phyloP scores from a whole-genome alignment of 768 basidiomycete species.

The Tephrocybe sp. region DNA sequence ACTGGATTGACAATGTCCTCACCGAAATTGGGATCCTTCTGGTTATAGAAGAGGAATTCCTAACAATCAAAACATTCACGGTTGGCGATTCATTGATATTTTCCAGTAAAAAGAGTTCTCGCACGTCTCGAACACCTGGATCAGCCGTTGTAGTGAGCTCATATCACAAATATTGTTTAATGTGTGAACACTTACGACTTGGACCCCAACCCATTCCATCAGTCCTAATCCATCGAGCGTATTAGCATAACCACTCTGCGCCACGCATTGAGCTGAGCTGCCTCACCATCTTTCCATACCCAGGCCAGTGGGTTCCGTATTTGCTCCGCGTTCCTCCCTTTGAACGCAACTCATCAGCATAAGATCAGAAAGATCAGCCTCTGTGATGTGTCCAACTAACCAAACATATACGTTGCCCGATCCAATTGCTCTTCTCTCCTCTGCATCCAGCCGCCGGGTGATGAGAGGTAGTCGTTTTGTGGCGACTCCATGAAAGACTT shows the following conservation, averaged over 20 bases:
- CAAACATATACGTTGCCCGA: constrained; percentile 86
- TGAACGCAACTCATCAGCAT: not conserved
- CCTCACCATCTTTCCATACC: constrained; percentile 83
- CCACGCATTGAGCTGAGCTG: constrained; percentile 2
- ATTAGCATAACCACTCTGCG: constrained; percentile 5
- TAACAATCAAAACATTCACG: constrained; percentile 23
- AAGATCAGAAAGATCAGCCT: not conserved
- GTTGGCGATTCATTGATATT: constrained; percentile 16
- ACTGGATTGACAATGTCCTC: constrained; percentile 57
- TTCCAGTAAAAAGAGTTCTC: constrained; percentile 28
- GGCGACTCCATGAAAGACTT: constrained; percentile 79
- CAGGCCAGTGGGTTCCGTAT: constrained; percentile 77
- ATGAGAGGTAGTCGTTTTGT: constrained; percentile 69
- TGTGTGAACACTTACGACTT: constrained; percentile 59
- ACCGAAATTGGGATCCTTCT: constrained; percentile 67
- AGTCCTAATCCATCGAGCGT: constrained; percentile 33
- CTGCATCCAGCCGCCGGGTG: constrained; percentile 78
- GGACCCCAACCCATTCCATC: constrained; percentile 84
- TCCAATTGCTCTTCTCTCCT: constrained; percentile 71
- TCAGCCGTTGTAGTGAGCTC: constrained; percentile 10
- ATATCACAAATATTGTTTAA: constrained; percentile 6
- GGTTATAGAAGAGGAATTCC: constrained; percentile 85
- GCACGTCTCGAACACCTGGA: constrained; percentile 53
- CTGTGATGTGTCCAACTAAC: constrained; percentile 23
- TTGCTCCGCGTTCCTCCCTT: constrained; percentile 84